Evolutionary conservation across 768 basidiomycete genomes (phyloP).

Genomic region (Erythrobasidium yunnanense): DNA sequence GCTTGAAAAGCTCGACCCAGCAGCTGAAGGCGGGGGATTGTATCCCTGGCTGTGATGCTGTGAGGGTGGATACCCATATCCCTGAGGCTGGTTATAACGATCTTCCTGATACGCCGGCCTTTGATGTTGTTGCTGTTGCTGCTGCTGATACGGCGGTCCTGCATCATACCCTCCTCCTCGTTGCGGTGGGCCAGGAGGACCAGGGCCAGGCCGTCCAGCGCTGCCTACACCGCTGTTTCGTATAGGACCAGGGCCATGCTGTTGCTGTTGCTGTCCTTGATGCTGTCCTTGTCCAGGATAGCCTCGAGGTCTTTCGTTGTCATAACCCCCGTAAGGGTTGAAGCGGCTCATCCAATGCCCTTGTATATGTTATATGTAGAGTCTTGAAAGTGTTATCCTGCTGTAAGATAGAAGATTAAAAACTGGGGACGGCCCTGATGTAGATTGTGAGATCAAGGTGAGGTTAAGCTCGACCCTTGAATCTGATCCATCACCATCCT

Average conservation of each 20-base stretch:
- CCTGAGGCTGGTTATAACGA: neutral
- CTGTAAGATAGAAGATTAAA: too few species aligned
- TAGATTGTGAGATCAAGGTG: too few species aligned
- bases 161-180: neutral
- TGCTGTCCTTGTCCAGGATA: neutral
- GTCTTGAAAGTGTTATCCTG: too few species aligned
- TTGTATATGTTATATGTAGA: neutral
- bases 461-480: neutral
- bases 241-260: neutral
- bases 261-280: neutral
- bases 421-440: too few species aligned
- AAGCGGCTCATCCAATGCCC: slow-evolving; percentile 1
- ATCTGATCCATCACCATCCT: neutral
- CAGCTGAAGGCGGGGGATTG: too few species aligned
- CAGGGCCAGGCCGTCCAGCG: too few species aligned
- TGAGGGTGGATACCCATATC: neutral
- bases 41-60: too few species aligned
- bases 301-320: slow-evolving; percentile 7
- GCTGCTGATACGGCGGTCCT: neutral
- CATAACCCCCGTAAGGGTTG: slow-evolving; percentile 24
- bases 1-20: too few species aligned
- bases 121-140: slow-evolving; percentile 10
- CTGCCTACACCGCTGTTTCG: too few species aligned
- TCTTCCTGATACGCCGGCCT: neutral
- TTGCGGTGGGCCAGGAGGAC: neutral